Base-by-base conservation (phyloP, 805 yeast genomes). In the Candida argentea region DNA sequence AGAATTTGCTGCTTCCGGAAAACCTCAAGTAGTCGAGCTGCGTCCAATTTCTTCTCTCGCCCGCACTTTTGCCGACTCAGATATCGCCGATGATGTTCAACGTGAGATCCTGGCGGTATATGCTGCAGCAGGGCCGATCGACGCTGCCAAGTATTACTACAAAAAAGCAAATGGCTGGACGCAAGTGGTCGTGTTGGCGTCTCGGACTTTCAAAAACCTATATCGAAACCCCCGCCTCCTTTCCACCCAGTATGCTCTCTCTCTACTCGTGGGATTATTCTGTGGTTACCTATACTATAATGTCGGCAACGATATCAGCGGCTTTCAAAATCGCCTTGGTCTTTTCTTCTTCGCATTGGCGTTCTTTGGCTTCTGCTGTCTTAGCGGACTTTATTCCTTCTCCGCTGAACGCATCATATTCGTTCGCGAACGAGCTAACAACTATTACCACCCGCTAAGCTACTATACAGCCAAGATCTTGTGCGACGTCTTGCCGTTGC, bases 251-350 rank as follows among this genome's bases (percentile, higher is more conserved):
- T 89, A 89, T 46, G 59, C 79, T 2, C 61, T 89, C 34, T 78
- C 95, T 0, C 53, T 83, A 6, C 50, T 76, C 10, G 72, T 89
- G 52, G 95, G 94, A 1, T 46, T 76, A 4, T 81, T 89, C 54
- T 77, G 95, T 53, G 95, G 97, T 0, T 71, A 71, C 27, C 61
- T 91, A 22, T 91, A 91, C 52, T 89, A 77, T 55, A 67, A 85
- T 44, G 76, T 89, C 15, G 62, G 76, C 23, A 81, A 85, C 47
- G 95, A 89, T 50, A 89, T 91, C 31, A 76, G 94, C 44, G 98
- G 98, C 0, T 91, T 91, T 63, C 98, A 91, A 52, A 91, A 91
- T 54, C 68, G 98, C 42, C 65, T 91, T 38, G 98, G 98, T 0
- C 61, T 91, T 34, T 91, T 91, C 55, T 89, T 91, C 62, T 91